Percentiles rank a stretch among this genome's conserved stretches.
These are phyloP conservation scores for Candida ponderosae DNA, from an alignment of 805 yeast genomes.

Conservation along the genomic window DNA sequence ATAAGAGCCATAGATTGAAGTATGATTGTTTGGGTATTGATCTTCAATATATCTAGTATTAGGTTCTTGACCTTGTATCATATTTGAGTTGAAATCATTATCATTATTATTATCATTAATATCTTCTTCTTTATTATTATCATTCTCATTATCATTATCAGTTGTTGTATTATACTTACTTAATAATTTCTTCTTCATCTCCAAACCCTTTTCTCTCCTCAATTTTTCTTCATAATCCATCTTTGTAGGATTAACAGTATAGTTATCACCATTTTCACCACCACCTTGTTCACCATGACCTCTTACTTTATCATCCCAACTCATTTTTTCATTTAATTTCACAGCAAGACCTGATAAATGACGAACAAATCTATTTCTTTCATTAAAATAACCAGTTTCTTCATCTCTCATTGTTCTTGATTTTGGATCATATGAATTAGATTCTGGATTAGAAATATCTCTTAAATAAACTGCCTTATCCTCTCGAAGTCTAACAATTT, in stretches of 20 bases:
- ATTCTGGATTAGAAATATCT: conserved; percentile 34
- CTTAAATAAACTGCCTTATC: conserved; percentile 69
- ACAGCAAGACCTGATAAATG: conserved; percentile 50
- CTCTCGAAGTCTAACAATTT: conserved; percentile 54
- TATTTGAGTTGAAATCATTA: conserved; percentile 14
- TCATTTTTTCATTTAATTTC: conserved; percentile 40
- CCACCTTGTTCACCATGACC: conserved; percentile 15
- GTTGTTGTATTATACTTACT: conserved; percentile 21
- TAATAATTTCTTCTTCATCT: conserved; percentile 24
- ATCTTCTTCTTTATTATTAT: conserved; percentile 4
- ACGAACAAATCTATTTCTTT: conserved; percentile 42
- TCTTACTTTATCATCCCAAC: conserved; percentile 34
- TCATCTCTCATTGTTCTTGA: conserved; percentile 33
- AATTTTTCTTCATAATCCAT: conserved; percentile 22
- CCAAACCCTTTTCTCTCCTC: conserved; percentile 13
- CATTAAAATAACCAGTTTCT: conserved; percentile 24
- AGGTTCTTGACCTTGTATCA: no score
- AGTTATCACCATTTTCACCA: conserved; percentile 20
- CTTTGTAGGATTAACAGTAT: conserved; percentile 40
- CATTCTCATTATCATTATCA: conserved; percentile 18
- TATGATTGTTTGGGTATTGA: conserved; percentile 28
- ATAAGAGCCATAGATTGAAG: conserved; percentile 36
- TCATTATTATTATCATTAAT: conserved; percentile 4
- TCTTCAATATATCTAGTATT: conserved; percentile 25
- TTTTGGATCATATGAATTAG: conserved; percentile 46